phyloP scores from a whole-genome alignment of 176 grass and related monocot genomes.

The Calamus simplicifolius region DNA sequence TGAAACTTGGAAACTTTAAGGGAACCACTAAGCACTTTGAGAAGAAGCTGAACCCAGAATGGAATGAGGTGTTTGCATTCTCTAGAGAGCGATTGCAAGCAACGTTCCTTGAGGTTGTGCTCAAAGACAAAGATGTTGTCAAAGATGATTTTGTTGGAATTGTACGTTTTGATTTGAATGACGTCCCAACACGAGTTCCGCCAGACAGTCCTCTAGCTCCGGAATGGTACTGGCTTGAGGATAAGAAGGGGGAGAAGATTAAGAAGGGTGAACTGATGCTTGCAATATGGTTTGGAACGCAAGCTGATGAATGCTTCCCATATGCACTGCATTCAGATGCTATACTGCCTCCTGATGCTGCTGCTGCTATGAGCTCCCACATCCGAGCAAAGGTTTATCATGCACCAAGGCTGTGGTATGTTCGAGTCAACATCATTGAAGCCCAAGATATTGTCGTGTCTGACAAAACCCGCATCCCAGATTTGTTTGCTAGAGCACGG shows the following conservation, averaged over 20 bases:
- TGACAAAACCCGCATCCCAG: constrained; percentile 45
- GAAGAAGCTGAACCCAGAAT: constrained; percentile 75
- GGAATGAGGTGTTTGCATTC: constrained; percentile 89
- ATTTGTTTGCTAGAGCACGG: constrained; percentile 47
- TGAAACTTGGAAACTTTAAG: constrained; percentile 69
- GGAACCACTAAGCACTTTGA: constrained; percentile 50
- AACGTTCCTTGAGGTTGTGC: constrained; percentile 35
- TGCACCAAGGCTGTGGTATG: constrained; percentile 73
- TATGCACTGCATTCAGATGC: constrained; percentile 58
- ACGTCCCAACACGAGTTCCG: constrained; percentile 67
- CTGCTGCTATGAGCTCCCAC: constrained; percentile 28
- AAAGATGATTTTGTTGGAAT: constrained; percentile 52
- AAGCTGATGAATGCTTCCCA: constrained; percentile 90
- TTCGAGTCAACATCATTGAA: constrained; percentile 65
- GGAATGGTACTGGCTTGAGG: constrained; percentile 81
- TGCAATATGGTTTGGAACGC: constrained; percentile 83
- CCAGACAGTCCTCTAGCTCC: constrained; percentile 87
- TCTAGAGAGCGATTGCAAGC: constrained; percentile 58
- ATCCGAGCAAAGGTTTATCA: constrained; percentile 91
- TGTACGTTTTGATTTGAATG: constrained; percentile 59
- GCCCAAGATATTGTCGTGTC: constrained; percentile 56
- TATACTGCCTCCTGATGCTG: constrained; percentile 22
- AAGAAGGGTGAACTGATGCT: constrained; percentile 94
- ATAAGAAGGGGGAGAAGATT: constrained; percentile 64
- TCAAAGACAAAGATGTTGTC: constrained; percentile 69